phyloP scores from a whole-genome alignment of 768 basidiomycete genomes.

The Macrolepiota dolichaula region DNA sequence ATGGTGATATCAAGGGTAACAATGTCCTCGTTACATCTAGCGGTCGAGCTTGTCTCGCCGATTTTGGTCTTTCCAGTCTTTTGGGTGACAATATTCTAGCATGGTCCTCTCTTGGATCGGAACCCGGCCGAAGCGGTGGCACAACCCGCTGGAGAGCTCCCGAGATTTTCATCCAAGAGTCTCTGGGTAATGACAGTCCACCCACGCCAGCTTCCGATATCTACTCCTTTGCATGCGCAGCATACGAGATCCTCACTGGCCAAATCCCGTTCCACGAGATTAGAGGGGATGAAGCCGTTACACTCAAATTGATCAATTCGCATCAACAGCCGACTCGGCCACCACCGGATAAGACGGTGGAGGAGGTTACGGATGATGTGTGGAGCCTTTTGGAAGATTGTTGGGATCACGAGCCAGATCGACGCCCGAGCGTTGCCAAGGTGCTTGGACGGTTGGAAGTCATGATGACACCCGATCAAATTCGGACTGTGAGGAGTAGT shows the following conservation, averaged over 20 bases:
- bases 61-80: conserved; percentile 13
- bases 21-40: conserved; percentile 13
- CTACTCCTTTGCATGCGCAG: conserved; percentile 14
- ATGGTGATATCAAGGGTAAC: conserved; percentile 14
- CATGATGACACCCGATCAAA: conserved; percentile 5
- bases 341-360: not conserved
- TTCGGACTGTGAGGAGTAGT: not conserved
- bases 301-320: conserved; percentile 5
- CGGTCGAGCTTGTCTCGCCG: conserved; percentile 13
- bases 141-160: conserved; percentile 17
- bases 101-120: conserved; percentile 12
- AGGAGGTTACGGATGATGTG: conserved; percentile 6
- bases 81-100: conserved; percentile 14
- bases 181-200: not conserved
- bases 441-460: conserved; percentile 6
- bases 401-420: conserved; percentile 6
- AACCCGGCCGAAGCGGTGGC: conserved; percentile 6
- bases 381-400: conserved; percentile 9
- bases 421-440: not conserved
- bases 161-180: conserved; percentile 13
- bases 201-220: conserved; percentile 9
- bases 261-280: conserved; percentile 20
- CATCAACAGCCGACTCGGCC: conserved; percentile 5
- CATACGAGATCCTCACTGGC: conserved; percentile 16
- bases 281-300: conserved; percentile 17